phyloP scores from a whole-genome alignment of 169 alveolate genomes.

The Perkinsus olseni region DNA sequence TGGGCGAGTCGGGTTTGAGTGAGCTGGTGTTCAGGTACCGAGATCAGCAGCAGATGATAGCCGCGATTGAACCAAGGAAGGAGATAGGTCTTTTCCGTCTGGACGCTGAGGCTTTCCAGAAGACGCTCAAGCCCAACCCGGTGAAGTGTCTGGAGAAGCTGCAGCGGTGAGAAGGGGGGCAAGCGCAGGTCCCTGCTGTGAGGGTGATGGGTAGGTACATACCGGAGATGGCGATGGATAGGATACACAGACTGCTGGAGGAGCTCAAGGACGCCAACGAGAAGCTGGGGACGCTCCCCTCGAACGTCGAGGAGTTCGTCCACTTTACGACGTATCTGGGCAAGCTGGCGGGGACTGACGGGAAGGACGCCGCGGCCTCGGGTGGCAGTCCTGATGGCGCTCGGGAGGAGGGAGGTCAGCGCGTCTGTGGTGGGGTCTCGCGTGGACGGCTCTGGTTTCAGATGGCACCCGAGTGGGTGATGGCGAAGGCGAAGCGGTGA shows the following conservation, averaged over 20 bases:
- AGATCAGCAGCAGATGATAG: background rate
- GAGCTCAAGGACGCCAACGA: conserved; percentile 37
- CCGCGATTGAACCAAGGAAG: background rate
- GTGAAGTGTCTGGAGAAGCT: background rate
- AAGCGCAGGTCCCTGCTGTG: background rate
- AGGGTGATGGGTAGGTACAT: background rate
- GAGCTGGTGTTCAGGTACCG: background rate
- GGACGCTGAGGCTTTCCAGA: conserved; percentile 30
- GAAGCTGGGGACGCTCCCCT: conserved; percentile 51
- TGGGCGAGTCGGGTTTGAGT: no score
- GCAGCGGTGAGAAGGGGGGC: background rate
- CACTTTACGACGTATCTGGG: background rate
- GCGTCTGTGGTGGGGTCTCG: background rate
- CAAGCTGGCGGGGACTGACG: background rate
- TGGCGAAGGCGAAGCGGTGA: background rate
- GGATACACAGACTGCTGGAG: conserved; percentile 32
- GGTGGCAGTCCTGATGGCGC: background rate
- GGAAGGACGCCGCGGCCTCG: background rate
- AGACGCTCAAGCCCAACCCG: conserved; percentile 3
- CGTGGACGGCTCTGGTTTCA: no score
- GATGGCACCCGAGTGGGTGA: background rate
- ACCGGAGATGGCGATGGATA: conserved; percentile 9
- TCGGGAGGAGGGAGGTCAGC: background rate
- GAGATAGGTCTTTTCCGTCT: conserved; percentile 38
- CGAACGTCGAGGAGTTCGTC: conserved; percentile 44